Base-by-base conservation (phyloP, 129 eudicot species). In the Helichrysum umbraculigerum region DNA sequence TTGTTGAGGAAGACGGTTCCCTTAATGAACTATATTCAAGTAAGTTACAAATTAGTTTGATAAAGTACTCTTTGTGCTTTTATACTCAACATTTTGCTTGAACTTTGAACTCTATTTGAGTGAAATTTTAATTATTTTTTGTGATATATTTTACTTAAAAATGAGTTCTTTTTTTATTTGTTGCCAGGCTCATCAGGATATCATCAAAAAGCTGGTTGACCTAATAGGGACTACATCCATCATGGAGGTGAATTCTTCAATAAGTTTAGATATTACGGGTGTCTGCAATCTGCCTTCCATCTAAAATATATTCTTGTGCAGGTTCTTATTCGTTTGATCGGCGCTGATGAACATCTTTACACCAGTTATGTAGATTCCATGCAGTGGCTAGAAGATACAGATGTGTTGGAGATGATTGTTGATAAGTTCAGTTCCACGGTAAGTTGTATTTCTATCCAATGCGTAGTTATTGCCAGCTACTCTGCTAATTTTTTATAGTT, bases 271-370 rank as follows among this genome's bases (percentile, higher is more conserved):
- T 57, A 2, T n/a, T 47, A 47, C n/a, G 5, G 35, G 19, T 33
- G 10, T 14, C 63, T 54, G 67, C 61, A 62, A 12, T 79, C 41
- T 22, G 37, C 60, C 58, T 54, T 16, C 37, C 72, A 73, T 56
- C 74, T 75, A 71, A 82, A 58, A 6, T 16, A 19, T 66, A 67
- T 84, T 58, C 5, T 75, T 79, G 51, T 61, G 79, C 87, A 93
- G 98, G 98, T 93, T 80, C 89, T 93, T 79, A 86, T 93, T 79
- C 98, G 98, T 52, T 83, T 93, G 42, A 86, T 93, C 69, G 98
- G 97, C 34, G 91, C 98, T 81, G 98, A 93, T 86, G 98, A 93
- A 74, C 96, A 91, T 85, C 88, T 93, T 12, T 93, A 87, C 77
- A 62, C 88, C 33, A 91, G 83, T 74, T 78, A 80, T 61, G 44